Conservation (phyloP, 169 alveolate species). For the Toxoplasma gondii region DNA sequence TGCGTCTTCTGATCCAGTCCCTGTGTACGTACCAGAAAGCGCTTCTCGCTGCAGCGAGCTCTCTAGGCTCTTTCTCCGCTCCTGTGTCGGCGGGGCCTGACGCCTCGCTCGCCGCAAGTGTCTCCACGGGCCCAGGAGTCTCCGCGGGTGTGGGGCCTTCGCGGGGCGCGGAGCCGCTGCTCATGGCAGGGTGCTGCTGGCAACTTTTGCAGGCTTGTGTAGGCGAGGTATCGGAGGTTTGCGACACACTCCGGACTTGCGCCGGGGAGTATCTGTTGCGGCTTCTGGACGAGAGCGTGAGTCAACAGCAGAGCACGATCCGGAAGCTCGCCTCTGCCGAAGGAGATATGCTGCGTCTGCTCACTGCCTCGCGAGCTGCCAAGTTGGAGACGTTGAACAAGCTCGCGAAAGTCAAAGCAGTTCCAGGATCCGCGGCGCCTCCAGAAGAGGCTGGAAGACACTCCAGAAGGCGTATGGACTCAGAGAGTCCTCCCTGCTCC, state of each 20-base stretch:
- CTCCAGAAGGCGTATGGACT: too few relatives aligned
- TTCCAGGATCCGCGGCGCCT: too few relatives aligned
- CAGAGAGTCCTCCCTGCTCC: too few relatives aligned
- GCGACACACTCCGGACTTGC: background rate
- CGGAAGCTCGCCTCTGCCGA: background rate
- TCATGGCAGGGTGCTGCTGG: background rate
- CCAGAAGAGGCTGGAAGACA: too few relatives aligned
- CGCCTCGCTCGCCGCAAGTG: background rate
- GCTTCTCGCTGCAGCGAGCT: background rate
- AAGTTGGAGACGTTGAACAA: background rate
- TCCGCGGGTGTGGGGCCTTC: background rate
- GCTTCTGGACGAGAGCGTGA: background rate
- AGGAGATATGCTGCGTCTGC: background rate
- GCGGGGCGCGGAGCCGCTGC: background rate
- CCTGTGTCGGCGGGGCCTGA: background rate
- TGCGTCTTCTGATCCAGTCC: background rate
- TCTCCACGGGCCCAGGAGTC: background rate
- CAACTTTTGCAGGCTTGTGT: background rate
- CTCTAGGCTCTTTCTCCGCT: background rate
- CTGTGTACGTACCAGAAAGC: background rate
- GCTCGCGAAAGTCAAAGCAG: background rate
- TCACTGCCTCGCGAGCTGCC: background rate
- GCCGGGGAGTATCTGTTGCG: background rate
- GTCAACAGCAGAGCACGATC: background rate
- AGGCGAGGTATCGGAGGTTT: background rate